Evolutionary conservation across 1,139 yeast genomes (phyloP).

Genomic region (Wickerhamomyces sp.): DNA sequence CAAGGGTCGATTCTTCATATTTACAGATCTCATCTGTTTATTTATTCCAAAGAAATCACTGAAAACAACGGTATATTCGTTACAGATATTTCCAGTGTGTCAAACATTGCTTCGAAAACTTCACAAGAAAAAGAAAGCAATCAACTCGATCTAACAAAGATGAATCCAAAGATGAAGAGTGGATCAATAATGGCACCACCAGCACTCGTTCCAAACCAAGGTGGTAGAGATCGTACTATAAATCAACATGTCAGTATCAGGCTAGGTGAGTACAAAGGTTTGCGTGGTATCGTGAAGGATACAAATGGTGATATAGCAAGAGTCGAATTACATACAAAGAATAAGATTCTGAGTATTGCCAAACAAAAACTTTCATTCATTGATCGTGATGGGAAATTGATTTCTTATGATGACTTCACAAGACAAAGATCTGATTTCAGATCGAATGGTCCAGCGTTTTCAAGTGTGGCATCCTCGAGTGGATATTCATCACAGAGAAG

Average conservation of each 20-base stretch:
- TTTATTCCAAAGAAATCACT: conserved; percentile 69
- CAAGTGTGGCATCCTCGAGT: conserved; percentile 7
- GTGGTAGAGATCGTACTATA: conserved; percentile 76
- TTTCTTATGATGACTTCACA: conserved; percentile 76
- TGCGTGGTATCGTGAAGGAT: conserved; percentile 89
- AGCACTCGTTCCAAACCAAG: conserved; percentile 28
- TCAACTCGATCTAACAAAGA: conserved; percentile 54
- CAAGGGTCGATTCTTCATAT: conserved; percentile 88
- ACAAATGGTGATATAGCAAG: conserved; percentile 89
- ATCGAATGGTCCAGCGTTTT: conserved; percentile 15
- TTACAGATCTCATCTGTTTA: conserved; percentile 71
- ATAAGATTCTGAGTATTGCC: conserved; percentile 80
- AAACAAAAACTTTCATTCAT: conserved; percentile 73
- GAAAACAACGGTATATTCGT: conserved; percentile 94
- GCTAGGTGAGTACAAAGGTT: conserved; percentile 88
- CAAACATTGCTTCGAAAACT: conserved; percentile 78
- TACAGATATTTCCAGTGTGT: conserved; percentile 67
- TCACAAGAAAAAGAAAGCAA: conserved; percentile 25
- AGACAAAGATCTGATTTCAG: conserved; percentile 26
- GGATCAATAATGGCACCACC: conserved; percentile 52
- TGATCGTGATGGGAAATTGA: conserved; percentile 55
- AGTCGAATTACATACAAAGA: conserved; percentile 88
- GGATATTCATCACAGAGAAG: conserved; percentile 8
- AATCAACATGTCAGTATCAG: conserved; percentile 83
- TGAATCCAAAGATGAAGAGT: conserved; percentile 76